phyloP scores from a whole-genome alignment of 768 basidiomycete genomes.

The Sporobolomyces pararoseus region DNA sequence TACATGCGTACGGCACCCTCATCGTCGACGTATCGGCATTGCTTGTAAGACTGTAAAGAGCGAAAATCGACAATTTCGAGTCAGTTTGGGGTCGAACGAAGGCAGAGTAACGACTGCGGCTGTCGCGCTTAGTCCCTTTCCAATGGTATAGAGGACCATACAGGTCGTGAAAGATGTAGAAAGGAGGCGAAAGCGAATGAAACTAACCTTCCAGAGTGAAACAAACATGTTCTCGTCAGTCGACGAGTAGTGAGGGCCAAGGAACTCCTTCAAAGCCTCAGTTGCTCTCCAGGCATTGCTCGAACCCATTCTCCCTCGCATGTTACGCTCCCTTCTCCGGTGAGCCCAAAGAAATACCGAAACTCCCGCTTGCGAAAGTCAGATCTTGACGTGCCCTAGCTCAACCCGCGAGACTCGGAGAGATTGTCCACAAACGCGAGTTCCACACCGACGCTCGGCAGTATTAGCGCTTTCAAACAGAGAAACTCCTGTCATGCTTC shows the following conservation, averaged over 20 bases:
- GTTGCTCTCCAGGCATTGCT: background rate
- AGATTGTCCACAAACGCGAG: too few species aligned
- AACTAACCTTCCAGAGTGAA: constrained; percentile 60
- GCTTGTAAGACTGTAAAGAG: constrained; percentile 40
- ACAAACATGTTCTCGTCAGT: constrained; percentile 54
- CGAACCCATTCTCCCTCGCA: too few species aligned
- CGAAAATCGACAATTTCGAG: background rate
- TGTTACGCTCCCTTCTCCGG: too few species aligned
- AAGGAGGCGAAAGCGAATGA: background rate
- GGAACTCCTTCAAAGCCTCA: constrained; percentile 57
- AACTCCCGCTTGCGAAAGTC: too few species aligned
- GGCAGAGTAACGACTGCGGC: background rate
- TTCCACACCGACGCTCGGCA: too few species aligned
- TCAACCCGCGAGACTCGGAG: too few species aligned
- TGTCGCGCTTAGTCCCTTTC: too few species aligned
- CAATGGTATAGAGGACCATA: background rate
- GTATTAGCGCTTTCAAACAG: too few species aligned
- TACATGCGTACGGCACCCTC: constrained; percentile 49
- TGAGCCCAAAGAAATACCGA: too few species aligned
- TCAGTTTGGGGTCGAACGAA: background rate
- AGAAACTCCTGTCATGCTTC: too few species aligned
- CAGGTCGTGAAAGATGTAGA: background rate
- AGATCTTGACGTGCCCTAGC: too few species aligned
- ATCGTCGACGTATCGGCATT: constrained; percentile 76
- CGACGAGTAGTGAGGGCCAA: constrained; percentile 54